These are phyloP conservation scores for Aspergillus tubingensis DNA, from an alignment of 2,329 filamentous ascomycete species.

Conservation along the genomic window DNA sequence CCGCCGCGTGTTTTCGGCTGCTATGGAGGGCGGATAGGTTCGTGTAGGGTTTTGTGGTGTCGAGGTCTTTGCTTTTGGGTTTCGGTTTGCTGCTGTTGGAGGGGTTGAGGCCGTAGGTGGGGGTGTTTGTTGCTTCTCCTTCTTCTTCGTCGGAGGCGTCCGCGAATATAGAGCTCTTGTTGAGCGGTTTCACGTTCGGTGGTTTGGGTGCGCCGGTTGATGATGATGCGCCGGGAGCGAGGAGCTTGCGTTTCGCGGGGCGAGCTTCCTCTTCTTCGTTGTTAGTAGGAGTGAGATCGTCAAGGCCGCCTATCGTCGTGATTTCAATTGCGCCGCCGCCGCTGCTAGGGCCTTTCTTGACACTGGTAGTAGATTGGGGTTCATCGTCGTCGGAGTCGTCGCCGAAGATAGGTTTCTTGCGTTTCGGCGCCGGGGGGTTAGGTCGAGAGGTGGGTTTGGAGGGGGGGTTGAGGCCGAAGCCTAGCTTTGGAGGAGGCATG, in stretches of 20 bases:
- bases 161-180: conserved; percentile 40
- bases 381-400: conserved; percentile 45
- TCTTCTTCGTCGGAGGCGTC: conserved; percentile 37
- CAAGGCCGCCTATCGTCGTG: conserved; percentile 42
- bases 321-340: conserved; percentile 35
- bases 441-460: conserved; percentile 32
- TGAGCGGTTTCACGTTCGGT: conserved; percentile 34
- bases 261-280: conserved; percentile 24
- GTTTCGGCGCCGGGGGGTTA: conserved; percentile 42
- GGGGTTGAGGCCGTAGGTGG: conserved; percentile 28
- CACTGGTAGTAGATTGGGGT: conserved; percentile 9
- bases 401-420: conserved; percentile 49
- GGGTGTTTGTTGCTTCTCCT: conserved; percentile 20
- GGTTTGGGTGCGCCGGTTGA: conserved; percentile 17
- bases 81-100: conserved; percentile 16
- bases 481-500: conserved; percentile 37
- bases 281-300: conserved; percentile 19
- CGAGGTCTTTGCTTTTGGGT: neutral
- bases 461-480: conserved; percentile 47
- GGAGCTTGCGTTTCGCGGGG: conserved; percentile 38
- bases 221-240: conserved; percentile 25
- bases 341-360: conserved; percentile 7
- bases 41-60: conserved; percentile 23
- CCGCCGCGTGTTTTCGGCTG: conserved; percentile 47
- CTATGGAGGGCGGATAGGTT: conserved; percentile 51